phyloP scores from a whole-genome alignment of 2,329 filamentous ascomycete species.

The Beauveria pseudobassiana region DNA sequence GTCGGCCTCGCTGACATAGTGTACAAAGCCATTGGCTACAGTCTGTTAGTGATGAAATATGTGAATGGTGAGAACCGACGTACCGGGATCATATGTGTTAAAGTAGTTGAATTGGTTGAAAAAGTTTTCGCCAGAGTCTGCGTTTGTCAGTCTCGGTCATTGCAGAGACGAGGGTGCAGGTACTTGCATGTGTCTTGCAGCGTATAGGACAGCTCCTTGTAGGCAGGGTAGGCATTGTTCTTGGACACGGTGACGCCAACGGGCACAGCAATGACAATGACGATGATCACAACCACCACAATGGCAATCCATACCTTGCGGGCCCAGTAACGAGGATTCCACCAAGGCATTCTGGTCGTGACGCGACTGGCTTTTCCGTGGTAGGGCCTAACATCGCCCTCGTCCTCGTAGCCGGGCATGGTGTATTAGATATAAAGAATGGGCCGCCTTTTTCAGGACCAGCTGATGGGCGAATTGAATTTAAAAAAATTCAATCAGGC shows the following conservation, averaged over 20 bases:
- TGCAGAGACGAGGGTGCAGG: neutral
- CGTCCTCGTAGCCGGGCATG: constrained; percentile 18
- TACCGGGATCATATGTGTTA: constrained; percentile 40
- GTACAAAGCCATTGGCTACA: constrained; percentile 41
- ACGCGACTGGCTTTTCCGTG: constrained; percentile 17
- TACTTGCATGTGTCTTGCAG: constrained; percentile 42
- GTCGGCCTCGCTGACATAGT: constrained; percentile 40
- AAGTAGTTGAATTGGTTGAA: constrained; percentile 51
- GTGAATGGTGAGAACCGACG: constrained; percentile 7
- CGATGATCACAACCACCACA: constrained; percentile 30
- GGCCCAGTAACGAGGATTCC: constrained; percentile 46
- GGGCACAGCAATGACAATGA: constrained; percentile 41
- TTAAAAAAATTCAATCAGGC: too few species aligned
- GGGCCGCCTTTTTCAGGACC: too few species aligned
- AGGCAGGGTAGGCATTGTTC: constrained; percentile 40
- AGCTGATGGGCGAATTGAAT: too few species aligned
- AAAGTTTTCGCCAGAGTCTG: constrained; percentile 42
- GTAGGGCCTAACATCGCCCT: constrained; percentile 12
- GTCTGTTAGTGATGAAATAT: neutral
- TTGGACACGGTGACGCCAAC: constrained; percentile 34
- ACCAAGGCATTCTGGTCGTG: constrained; percentile 27
- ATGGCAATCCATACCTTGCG: constrained; percentile 42
- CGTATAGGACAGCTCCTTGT: constrained; percentile 38
- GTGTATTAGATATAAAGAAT: neutral
- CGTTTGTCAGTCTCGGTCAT: constrained; percentile 17